Percentiles rank a stretch among this genome's conserved stretches.
Conservation (phyloP, 2,329 filamentous ascomycete genomes). For the Nigrograna mackinnonii region DNA sequence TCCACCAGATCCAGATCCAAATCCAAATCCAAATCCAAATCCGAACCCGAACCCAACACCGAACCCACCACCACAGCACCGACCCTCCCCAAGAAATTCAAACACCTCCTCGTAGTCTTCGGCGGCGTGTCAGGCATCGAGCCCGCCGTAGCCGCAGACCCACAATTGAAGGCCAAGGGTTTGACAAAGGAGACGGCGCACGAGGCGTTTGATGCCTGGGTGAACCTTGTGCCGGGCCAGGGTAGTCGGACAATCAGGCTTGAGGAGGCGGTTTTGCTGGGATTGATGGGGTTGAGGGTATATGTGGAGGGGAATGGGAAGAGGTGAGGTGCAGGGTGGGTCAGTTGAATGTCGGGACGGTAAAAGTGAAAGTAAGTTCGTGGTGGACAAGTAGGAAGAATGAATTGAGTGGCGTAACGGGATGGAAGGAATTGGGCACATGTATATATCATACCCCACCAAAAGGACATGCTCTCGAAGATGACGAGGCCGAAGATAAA, state of each 20-base stretch:
- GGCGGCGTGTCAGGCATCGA: slow-evolving; percentile 82
- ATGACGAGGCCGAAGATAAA: too few relatives aligned
- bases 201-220: slow-evolving; percentile 81
- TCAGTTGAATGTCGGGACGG: too few relatives aligned
- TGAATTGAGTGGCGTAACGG: too few relatives aligned
- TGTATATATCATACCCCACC: too few relatives aligned
- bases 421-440: too few relatives aligned
- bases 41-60: not conserved
- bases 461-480: too few relatives aligned
- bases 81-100: slow-evolving; percentile 51
- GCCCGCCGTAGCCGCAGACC: slow-evolving; percentile 68
- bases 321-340: too few relatives aligned
- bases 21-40: not conserved
- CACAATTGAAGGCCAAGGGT: slow-evolving; percentile 62
- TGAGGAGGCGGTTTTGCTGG: slow-evolving; percentile 81
- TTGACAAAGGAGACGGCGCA: slow-evolving; percentile 66
- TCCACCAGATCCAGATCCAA: not conserved
- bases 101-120: slow-evolving; percentile 77
- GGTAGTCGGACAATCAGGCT: slow-evolving; percentile 82
- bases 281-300: slow-evolving; percentile 67
- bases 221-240: slow-evolving; percentile 79
- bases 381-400: too few relatives aligned
- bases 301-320: slow-evolving; percentile 19
- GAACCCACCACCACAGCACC: not conserved
- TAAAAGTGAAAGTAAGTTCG: too few relatives aligned